phyloP scores from a whole-genome alignment of 2,329 filamentous ascomycete genomes.

The Ambrosiella cleistominuta region DNA sequence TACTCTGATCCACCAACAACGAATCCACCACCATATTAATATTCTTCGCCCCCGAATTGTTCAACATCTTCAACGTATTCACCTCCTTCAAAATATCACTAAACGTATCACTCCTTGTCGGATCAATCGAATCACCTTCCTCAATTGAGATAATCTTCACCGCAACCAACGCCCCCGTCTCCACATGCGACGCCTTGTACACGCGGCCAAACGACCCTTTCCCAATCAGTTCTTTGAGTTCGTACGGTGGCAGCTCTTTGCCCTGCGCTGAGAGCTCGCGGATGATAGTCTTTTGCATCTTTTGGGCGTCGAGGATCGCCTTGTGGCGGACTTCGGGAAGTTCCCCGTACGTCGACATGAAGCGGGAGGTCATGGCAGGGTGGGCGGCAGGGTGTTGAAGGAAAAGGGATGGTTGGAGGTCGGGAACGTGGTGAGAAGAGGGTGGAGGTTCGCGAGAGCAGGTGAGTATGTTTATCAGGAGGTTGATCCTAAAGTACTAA shows the following conservation, averaged over 20 bases:
- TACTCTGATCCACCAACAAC: slow-evolving; percentile 41
- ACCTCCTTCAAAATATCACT: slow-evolving; percentile 35
- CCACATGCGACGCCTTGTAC: slow-evolving; percentile 34
- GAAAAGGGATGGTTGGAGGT: neutral
- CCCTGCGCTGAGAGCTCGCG: slow-evolving; percentile 39
- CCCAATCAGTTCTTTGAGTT: slow-evolving; percentile 45
- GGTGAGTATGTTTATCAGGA: neutral
- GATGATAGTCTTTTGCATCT: slow-evolving; percentile 41
- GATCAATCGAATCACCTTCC: slow-evolving; percentile 44
- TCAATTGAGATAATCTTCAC: slow-evolving; percentile 65
- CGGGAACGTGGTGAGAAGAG: neutral
- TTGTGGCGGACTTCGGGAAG: slow-evolving; percentile 10
- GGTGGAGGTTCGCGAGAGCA: neutral
- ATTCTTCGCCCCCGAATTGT: slow-evolving; percentile 43
- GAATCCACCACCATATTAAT: slow-evolving; percentile 50
- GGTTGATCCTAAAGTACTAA: neutral
- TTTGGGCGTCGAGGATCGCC: slow-evolving; percentile 44
- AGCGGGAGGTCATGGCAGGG: slow-evolving; percentile 6
- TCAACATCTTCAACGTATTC: slow-evolving; percentile 39
- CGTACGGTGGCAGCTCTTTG: slow-evolving; percentile 38
- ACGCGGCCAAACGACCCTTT: slow-evolving; percentile 50
- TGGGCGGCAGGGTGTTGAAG: neutral
- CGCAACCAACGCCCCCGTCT: slow-evolving; percentile 34
- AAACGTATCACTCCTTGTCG: slow-evolving; percentile 33
- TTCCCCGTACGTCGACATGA: slow-evolving; percentile 10